Percentiles rank a stretch among this genome's conserved stretches.
Evolutionary conservation across 2,329 filamentous ascomycete species (phyloP).

Genomic region (Shiraia sp.): DNA sequence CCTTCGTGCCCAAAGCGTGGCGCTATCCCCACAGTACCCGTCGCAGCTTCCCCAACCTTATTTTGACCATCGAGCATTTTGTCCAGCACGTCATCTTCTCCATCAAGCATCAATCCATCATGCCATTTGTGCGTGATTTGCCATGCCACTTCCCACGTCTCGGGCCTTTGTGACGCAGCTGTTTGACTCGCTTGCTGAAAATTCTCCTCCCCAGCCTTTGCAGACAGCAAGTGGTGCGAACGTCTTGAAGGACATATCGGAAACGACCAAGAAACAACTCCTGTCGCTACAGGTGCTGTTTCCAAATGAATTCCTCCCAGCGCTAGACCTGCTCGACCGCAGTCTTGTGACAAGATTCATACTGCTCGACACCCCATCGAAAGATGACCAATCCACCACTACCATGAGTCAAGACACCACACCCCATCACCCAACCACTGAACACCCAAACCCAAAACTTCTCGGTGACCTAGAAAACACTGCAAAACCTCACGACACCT

Average conservation of each 20-base stretch:
- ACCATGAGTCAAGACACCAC: background rate
- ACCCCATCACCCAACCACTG: too few relatives aligned
- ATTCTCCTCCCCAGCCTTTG: constrained; percentile 19
- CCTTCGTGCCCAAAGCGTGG: constrained; percentile 15
- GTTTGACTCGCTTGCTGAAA: constrained; percentile 27
- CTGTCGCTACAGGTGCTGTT: constrained; percentile 84
- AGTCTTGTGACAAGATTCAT: constrained; percentile 64
- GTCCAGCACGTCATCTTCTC: constrained; percentile 18
- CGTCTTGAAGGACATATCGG: constrained; percentile 43
- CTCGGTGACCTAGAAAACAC: too few relatives aligned
- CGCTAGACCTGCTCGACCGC: constrained; percentile 85
- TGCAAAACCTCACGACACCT: too few relatives aligned
- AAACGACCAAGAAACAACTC: constrained; percentile 55
- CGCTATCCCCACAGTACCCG: constrained; percentile 17
- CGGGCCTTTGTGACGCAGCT: constrained; percentile 42
- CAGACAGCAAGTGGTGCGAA: constrained; percentile 48
- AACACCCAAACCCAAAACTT: background rate
- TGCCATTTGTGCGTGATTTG: constrained; percentile 6
- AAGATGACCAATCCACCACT: background rate
- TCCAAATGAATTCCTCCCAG: constrained; percentile 77
- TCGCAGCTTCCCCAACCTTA: constrained; percentile 24
- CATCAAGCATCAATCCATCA: constrained; percentile 11
- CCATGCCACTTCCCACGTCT: constrained; percentile 24
- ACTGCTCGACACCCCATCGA: constrained; percentile 8
- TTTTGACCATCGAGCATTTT: constrained; percentile 20